phyloP scores from a whole-genome alignment of 768 basidiomycete genomes.

The Calocera viscosa region DNA sequence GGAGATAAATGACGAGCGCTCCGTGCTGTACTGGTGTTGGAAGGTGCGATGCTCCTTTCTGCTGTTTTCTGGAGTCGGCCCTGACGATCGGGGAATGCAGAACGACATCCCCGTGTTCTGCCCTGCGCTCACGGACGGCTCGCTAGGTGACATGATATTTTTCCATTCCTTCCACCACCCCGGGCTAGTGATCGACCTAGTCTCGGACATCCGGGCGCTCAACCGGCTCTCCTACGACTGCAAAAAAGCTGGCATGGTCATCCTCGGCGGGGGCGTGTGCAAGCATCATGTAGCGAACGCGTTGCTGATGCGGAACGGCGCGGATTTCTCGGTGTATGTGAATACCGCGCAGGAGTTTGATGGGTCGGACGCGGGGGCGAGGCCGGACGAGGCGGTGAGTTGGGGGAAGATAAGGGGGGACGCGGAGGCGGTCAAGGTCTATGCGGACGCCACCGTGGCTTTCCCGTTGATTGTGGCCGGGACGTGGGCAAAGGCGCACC shows the following conservation, averaged over 20 bases:
- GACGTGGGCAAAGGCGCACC: conserved; percentile 58
- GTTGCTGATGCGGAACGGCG: conserved; percentile 98
- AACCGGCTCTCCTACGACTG: conserved; percentile 83
- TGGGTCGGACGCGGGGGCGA: conserved; percentile 91
- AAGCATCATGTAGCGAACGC: conserved; percentile 99
- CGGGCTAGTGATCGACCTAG: conserved; percentile 81
- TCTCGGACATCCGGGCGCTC: conserved; percentile 78
- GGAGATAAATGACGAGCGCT: conserved; percentile 93
- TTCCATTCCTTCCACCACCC: conserved; percentile 90
- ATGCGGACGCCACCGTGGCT: conserved; percentile 91
- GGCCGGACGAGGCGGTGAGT: conserved; percentile 93
- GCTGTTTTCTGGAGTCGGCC: conserved; percentile 16
- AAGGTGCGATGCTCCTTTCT: conserved; percentile 57
- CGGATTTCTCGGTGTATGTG: conserved; percentile 93
- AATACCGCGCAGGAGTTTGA: conserved; percentile 99
- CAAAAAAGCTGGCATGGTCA: conserved; percentile 93
- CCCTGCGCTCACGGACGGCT: conserved; percentile 94
- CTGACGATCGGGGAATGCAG: conserved; percentile 37
- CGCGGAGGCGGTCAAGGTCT: conserved; percentile 77
- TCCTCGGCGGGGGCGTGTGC: conserved; percentile 94
- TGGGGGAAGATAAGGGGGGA: conserved; percentile 96
- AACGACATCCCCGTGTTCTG: conserved; percentile 98
- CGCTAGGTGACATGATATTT: conserved; percentile 97
- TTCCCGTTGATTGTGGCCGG: conserved; percentile 93
- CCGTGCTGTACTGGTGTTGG: conserved; percentile 98